Evolutionary conservation across 768 basidiomycete genomes (phyloP).

Genomic region (Lactarius pseudohatsudake): DNA sequence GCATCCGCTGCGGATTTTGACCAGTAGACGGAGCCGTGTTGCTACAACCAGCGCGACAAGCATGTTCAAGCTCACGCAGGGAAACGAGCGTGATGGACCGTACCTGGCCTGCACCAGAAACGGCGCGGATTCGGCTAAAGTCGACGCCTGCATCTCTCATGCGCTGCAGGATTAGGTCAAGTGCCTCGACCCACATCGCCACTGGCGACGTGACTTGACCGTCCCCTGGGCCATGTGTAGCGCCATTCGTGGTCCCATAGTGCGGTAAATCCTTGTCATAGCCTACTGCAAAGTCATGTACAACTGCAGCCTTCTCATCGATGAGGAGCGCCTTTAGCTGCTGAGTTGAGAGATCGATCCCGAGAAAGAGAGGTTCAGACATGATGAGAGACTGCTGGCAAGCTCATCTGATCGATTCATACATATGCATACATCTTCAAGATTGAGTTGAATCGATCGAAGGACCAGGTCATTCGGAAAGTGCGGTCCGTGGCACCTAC

Average conservation of each 20-base stretch:
- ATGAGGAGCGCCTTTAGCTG: conserved; percentile 77
- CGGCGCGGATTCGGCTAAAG: conserved; percentile 54
- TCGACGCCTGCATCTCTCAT: conserved; percentile 60
- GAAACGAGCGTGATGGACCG: conserved; percentile 23
- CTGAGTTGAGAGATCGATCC: conserved; percentile 86
- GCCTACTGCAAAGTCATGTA: conserved; percentile 70
- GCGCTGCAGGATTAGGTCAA: conserved; percentile 71
- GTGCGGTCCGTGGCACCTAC: too few relatives aligned
- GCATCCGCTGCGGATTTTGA: conserved; percentile 50
- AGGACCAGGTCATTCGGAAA: too few relatives aligned
- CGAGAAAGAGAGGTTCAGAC: conserved; percentile 56
- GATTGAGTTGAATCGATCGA: background rate
- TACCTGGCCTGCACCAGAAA: conserved; percentile 82
- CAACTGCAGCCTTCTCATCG: conserved; percentile 51
- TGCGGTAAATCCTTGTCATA: conserved; percentile 79
- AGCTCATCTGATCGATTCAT: background rate
- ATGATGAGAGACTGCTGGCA: conserved; percentile 4
- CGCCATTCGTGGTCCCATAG: conserved; percentile 65
- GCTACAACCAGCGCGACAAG: conserved; percentile 41
- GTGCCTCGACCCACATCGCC: conserved; percentile 80
- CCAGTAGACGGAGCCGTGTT: conserved; percentile 91
- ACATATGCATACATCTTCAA: background rate
- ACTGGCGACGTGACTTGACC: conserved; percentile 83
- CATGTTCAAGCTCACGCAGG: conserved; percentile 3
- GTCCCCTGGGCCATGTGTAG: conserved; percentile 57